Evolutionary conservation across 805 yeast species (phyloP), one percentile per base, ranked within the genome.

Genomic region (Schwanniomyces vanrijiae): DNA sequence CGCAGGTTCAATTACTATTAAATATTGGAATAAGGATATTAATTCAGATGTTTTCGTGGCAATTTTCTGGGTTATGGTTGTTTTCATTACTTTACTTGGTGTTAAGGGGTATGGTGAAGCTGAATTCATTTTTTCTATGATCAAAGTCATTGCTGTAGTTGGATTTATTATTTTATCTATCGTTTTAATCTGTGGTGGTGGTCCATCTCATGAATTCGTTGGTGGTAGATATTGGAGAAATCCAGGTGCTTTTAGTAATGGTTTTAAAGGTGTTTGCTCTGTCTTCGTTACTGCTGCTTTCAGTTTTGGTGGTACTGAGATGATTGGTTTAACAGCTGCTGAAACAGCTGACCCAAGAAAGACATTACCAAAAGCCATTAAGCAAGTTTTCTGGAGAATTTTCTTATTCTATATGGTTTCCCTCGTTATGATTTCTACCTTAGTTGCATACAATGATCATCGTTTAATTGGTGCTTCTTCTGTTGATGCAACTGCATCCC

Each of bases 231-330:
- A 48, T 19, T 48, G 51, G 51, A 44, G 49, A 34, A 35, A 45
- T 10, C 45, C 45, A 7, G 50, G 42, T 18, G 38, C 42, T 3
- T 67, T 78, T 48, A 64, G 64, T 3, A 50, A 64, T 39, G 61
- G 45, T 67, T 69, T 47, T 56, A 68, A 43, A 72, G 70, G 2
- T 59, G 61, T 54, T 69, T 68, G 65, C 55, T 54, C 34, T 54
- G 60, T 28, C 54, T 76, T 28, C 58, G 72, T 4, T 65, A 74
- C 75, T 59, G 10, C 75, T 75, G 20, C 77, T 68, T 43, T 68
- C 62, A 47, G 55, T 66, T 20, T 41, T 31, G 42, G 41, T 24
- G 52, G 52, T 21, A 37, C 43, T 28, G 52, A 49, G 43, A 38
- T 43, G 34, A 44, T 46, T 40, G 52, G 49, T 25, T 24, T 49